These are phyloP conservation scores for Cardamine resedifolia DNA, from an alignment of 345 rosid species.

Conservation along the genomic window DNA sequence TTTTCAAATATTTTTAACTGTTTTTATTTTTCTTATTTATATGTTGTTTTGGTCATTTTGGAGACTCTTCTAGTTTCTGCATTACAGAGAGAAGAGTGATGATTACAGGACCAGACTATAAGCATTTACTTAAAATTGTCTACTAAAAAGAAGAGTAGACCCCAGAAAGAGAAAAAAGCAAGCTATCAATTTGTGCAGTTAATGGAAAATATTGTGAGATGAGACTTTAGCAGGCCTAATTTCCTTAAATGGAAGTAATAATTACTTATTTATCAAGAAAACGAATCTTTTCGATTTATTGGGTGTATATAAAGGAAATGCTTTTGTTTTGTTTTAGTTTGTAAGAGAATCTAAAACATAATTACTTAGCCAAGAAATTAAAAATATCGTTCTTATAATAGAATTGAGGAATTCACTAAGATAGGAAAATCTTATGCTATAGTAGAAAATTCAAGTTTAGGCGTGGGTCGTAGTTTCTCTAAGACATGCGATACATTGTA, in stretches of 20 bases:
- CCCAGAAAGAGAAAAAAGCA: slow-evolving; percentile 25
- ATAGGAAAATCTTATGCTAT: background rate
- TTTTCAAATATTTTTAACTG: slow-evolving; percentile 8
- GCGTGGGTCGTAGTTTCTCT: background rate
- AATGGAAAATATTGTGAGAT: slow-evolving; percentile 25
- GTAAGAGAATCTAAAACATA: slow-evolving; percentile 38
- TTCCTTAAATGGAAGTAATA: slow-evolving; percentile 30
- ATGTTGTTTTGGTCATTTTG: background rate
- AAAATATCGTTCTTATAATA: background rate
- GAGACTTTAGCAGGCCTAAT: slow-evolving; percentile 34
- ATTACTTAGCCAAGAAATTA: slow-evolving; percentile 19
- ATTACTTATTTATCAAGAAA: slow-evolving; percentile 18
- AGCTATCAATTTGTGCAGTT: slow-evolving; percentile 30
- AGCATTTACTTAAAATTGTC: slow-evolving; percentile 16
- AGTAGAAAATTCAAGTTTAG: background rate
- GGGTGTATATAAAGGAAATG: background rate
- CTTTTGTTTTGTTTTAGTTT: slow-evolving; percentile 27
- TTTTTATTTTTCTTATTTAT: background rate
- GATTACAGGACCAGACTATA: slow-evolving; percentile 61
- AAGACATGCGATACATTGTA: background rate
- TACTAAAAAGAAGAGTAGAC: slow-evolving; percentile 32
- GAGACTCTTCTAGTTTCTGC: slow-evolving; percentile 22
- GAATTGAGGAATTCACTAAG: slow-evolving; percentile 7
- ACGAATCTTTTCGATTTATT: background rate
- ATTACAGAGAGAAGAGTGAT: slow-evolving; percentile 47